Evolutionary conservation across 1,284 basidiomycete species (phyloP).

Genomic region (Ganoderma leucocontextum): DNA sequence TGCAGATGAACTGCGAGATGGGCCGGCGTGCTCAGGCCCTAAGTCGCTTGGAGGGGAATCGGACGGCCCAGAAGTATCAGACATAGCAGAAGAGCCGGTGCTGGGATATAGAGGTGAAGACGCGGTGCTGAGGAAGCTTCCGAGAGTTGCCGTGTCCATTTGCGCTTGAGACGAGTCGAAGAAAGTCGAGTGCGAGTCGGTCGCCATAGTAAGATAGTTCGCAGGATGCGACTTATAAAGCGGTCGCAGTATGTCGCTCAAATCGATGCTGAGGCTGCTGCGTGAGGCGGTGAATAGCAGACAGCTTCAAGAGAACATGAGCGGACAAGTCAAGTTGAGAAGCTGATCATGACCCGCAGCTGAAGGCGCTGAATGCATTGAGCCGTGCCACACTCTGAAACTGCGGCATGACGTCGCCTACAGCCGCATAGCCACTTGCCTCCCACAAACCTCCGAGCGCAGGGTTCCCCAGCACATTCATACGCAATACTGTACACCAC

Average conservation of each 20-base stretch:
- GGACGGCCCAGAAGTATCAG: background rate
- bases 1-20: constrained; percentile 6
- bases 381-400: background rate
- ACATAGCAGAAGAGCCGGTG: constrained; percentile 5
- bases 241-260: background rate
- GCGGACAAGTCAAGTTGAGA: background rate
- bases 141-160: background rate
- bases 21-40: constrained; percentile 4
- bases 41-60: constrained; percentile 2
- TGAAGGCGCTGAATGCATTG: too few species aligned
- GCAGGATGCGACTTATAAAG: background rate
- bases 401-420: too few species aligned
- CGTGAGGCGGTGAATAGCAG: background rate
- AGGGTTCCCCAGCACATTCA: background rate
- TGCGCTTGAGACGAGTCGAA: constrained; percentile 3
- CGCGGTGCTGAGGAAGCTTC: background rate
- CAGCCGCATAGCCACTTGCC: too few species aligned
- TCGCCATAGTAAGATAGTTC: too few species aligned
- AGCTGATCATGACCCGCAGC: background rate
- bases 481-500: background rate
- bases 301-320: background rate
- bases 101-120: background rate
- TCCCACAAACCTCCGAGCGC: background rate
- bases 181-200: background rate
- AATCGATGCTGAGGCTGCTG: background rate